A percentile compares a stretch with the other conserved stretches of the same genome.
phyloP scores from a whole-genome alignment of 2,329 filamentous ascomycete species.

The Waltergamsia citrina region DNA sequence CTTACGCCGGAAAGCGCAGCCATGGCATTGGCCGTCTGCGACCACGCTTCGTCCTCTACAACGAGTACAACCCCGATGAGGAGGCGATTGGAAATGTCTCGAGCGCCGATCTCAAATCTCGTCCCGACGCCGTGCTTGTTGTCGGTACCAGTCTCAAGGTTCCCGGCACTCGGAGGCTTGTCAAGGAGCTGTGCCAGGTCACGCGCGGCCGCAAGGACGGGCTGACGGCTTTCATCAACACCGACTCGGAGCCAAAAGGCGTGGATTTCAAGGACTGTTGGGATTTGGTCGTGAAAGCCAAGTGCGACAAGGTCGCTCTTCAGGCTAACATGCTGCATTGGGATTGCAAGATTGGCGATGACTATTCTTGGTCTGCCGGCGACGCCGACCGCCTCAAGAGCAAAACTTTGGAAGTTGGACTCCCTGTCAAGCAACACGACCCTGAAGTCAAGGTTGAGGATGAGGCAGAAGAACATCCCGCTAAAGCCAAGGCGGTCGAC shows the following conservation, averaged over 20 bases:
- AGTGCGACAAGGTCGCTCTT: slow-evolving; percentile 78
- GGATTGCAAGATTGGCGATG: slow-evolving; percentile 43
- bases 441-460: slow-evolving; percentile 9
- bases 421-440: slow-evolving; percentile 12
- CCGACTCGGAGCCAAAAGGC: slow-evolving; percentile 72
- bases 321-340: slow-evolving; percentile 55
- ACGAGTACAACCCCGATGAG: slow-evolving; percentile 92
- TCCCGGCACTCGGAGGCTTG: slow-evolving; percentile 80
- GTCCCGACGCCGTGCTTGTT: slow-evolving; percentile 87
- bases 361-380: slow-evolving; percentile 36
- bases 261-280: slow-evolving; percentile 86
- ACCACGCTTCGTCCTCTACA: slow-evolving; percentile 92
- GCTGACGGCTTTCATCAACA: slow-evolving; percentile 89
- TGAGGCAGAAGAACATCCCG: slow-evolving; percentile 14
- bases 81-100: slow-evolving; percentile 92
- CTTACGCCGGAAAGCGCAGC: slow-evolving; percentile 73
- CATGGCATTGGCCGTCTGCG: slow-evolving; percentile 86
- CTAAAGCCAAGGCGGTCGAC: slow-evolving; percentile 28
- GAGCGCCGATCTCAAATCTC: slow-evolving; percentile 70
- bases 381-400: slow-evolving; percentile 31
- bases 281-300: slow-evolving; percentile 81
- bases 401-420: slow-evolving; percentile 21
- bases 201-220: slow-evolving; percentile 77
- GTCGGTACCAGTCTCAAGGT: slow-evolving; percentile 95
- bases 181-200: slow-evolving; percentile 81